Evolutionary conservation across 371 early-diverging fungal species (phyloP), one percentile per base, ranked within the genome.

Genomic region (Fennellomyces sp.): DNA sequence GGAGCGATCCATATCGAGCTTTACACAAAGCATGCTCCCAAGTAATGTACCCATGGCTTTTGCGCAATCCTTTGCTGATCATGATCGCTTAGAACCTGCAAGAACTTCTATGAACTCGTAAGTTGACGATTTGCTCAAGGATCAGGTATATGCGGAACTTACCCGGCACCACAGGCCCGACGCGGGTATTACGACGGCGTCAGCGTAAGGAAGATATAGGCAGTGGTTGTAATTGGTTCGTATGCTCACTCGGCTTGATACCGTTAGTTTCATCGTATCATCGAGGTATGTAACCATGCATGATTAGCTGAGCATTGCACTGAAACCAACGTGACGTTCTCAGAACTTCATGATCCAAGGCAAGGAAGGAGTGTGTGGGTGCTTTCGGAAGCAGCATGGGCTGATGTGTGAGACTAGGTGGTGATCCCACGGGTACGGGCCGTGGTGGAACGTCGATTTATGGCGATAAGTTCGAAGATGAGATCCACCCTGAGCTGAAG

Each of bases 301-400:
- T n/a, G n/a, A n/a, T n/a, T n/a, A n/a, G n/a, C n/a, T n/a, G n/a
- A n/a, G n/a, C n/a, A n/a, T n/a, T n/a, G n/a, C n/a, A n/a, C n/a
- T 48, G n/a, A 23, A 3, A 23, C 13, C 12, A 17, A 33, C 35
- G 13, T 33, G 35, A 8, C 35, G 12, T 33, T 35, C 30, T 15
- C 65, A 84, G 78, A 86, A 87, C 48, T 94, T 93, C 54, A 91
- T 94, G 89, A 83, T 93, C 42, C 95, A 94, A 82, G 93, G 92
- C 45, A 68, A 61, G 59, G 23, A 52, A 3, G 8, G 4, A 11
- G 21, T 13, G 21, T 36, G 29, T 38, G 11, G 15, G 1, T 23
- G 48, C 7, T n/a, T 15, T 23, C 5, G 23, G 45, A 45, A 26
- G 58, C 6, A 36, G 23, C 15, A 4, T 36, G 17, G 11, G 10